phyloP scores from a whole-genome alignment of 2,329 filamentous ascomycete species.

The Sphaerostilbella broomeana region DNA sequence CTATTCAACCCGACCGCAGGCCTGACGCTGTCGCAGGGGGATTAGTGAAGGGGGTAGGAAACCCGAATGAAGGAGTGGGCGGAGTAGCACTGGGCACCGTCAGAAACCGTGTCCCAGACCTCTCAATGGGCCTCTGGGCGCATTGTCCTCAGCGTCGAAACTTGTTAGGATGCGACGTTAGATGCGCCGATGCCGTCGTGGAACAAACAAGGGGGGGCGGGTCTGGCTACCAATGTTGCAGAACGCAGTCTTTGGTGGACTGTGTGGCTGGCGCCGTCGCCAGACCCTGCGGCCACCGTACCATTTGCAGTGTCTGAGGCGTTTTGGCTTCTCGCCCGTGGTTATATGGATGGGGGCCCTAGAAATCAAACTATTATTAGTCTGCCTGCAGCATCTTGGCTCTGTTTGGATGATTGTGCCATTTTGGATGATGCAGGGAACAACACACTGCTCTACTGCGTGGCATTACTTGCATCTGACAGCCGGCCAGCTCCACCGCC shows the following conservation, averaged over 20 bases:
- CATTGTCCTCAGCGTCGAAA: slow-evolving; percentile 1
- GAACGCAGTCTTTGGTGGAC: slow-evolving; percentile 6
- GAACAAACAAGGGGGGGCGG: slow-evolving; percentile 12
- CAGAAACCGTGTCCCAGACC: not conserved
- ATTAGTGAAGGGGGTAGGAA: slow-evolving; percentile 8
- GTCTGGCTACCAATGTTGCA: slow-evolving; percentile 11
- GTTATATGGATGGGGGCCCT: too few relatives aligned
- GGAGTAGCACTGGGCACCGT: not conserved
- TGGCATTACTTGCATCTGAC: too few relatives aligned
- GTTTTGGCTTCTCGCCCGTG: too few relatives aligned
- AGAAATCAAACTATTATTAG: too few relatives aligned
- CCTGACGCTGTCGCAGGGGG: slow-evolving; percentile 7
- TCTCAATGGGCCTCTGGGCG: too few relatives aligned
- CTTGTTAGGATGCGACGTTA: slow-evolving; percentile 8
- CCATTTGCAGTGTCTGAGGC: not conserved
- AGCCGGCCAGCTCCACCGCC: too few relatives aligned
- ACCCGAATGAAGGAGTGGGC: slow-evolving; percentile 5
- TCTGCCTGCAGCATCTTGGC: too few relatives aligned
- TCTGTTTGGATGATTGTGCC: too few relatives aligned
- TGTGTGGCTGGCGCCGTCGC: slow-evolving; percentile 12
- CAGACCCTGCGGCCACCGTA: slow-evolving; percentile 1
- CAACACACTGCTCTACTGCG: too few relatives aligned
- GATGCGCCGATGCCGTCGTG: slow-evolving; percentile 10
- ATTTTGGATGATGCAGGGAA: too few relatives aligned
- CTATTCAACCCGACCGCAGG: too few relatives aligned